A percentile compares a stretch with the other conserved stretches of the same genome.
Conservation (phyloP, 1,284 basidiomycete species). For the Ceratobasidium theobromae region DNA sequence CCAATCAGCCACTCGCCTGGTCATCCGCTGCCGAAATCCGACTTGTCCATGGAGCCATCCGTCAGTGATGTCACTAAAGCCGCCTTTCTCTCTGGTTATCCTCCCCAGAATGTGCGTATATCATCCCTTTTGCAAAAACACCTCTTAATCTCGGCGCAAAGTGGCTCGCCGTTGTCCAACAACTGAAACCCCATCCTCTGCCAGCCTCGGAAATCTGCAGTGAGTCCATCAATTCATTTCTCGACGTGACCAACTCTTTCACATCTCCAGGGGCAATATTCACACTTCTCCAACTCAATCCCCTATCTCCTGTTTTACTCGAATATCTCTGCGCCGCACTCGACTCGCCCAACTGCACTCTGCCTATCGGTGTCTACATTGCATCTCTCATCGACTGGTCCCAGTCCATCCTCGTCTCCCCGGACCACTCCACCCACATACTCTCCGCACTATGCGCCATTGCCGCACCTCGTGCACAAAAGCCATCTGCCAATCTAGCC, state of each 20-base stretch:
- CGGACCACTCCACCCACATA: constrained; percentile 16
- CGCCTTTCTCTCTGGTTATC: constrained; percentile 20
- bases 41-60: neutral
- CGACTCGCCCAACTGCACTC: constrained; percentile 5
- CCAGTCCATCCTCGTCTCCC: neutral
- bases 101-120: constrained; percentile 23
- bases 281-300: constrained; percentile 20
- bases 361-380: constrained; percentile 23
- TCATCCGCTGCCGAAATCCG: neutral
- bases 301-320: constrained; percentile 16
- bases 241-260: neutral
- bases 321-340: constrained; percentile 23
- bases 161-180: constrained; percentile 24
- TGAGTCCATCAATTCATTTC: neutral
- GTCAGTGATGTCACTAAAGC: constrained; percentile 26
- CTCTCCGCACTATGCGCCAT: constrained; percentile 20
- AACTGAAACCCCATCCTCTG: constrained; percentile 12
- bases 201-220: constrained; percentile 27
- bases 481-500: constrained; percentile 15
- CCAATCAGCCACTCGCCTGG: neutral
- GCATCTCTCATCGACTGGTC: constrained; percentile 21
- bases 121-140: neutral
- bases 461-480: constrained; percentile 26
- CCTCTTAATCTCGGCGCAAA: neutral
- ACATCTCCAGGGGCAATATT: neutral